These are phyloP conservation scores for Apiospora kogelbergensis DNA, from an alignment of 2,329 filamentous ascomycete genomes.

Conservation along the genomic window DNA sequence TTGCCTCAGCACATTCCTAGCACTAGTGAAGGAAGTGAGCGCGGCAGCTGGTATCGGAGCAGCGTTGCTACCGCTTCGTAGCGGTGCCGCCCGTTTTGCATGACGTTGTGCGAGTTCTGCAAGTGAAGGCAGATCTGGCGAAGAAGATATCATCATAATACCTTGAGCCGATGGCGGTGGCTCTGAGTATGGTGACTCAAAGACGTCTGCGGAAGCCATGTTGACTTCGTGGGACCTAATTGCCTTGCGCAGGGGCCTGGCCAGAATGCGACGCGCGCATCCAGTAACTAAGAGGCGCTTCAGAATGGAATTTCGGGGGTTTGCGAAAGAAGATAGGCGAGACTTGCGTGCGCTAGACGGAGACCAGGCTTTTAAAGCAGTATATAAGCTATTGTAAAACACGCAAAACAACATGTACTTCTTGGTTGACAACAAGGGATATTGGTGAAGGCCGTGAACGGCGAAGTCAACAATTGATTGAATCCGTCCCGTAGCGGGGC, in stretches of 20 bases:
- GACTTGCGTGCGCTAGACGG: not conserved
- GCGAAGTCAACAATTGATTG: not conserved
- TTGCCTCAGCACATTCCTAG: slow-evolving; percentile 36
- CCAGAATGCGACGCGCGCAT: slow-evolving; percentile 49
- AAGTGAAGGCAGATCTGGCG: slow-evolving; percentile 55
- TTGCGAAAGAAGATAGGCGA: too few species aligned
- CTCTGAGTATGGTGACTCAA: slow-evolving; percentile 24
- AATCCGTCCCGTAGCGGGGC: not conserved
- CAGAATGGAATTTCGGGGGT: not conserved
- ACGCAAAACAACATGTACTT: not conserved
- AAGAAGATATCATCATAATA: slow-evolving; percentile 43
- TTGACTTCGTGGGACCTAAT: slow-evolving; percentile 6
- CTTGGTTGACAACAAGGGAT: not conserved
- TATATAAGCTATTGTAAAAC: not conserved
- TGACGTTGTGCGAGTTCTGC: slow-evolving; percentile 43
- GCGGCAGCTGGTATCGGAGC: slow-evolving; percentile 37
- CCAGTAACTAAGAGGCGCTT: slow-evolving; percentile 16
- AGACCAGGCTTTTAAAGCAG: not conserved
- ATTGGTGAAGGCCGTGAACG: not conserved
- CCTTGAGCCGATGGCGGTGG: not conserved
- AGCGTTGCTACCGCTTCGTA: slow-evolving; percentile 38
- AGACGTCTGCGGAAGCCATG: slow-evolving; percentile 34
- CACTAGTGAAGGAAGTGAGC: slow-evolving; percentile 40
- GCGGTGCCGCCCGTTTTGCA: slow-evolving; percentile 26
- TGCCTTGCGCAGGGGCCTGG: slow-evolving; percentile 26